phyloP scores from a whole-genome alignment of 2,329 filamentous ascomycete species.

The Chrysoporthe puriensis region DNA sequence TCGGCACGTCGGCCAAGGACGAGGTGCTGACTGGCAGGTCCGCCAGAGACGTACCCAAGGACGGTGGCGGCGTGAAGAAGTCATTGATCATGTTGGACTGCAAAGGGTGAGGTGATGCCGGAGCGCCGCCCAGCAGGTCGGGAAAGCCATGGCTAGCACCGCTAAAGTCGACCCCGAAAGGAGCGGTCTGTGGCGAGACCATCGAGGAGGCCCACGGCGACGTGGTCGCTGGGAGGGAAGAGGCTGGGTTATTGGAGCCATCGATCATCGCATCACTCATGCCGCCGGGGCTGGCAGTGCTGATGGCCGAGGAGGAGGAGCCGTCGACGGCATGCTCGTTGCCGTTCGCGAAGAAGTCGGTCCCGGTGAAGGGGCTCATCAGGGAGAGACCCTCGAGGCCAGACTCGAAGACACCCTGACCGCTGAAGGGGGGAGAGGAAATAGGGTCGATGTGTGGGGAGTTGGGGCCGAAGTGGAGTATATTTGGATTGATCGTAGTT shows the following conservation, averaged over 20 bases:
- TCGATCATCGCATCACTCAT: slow-evolving; percentile 93
- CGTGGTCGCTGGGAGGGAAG: slow-evolving; percentile 52
- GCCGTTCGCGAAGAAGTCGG: slow-evolving; percentile 67
- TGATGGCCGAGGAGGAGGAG: slow-evolving; percentile 94
- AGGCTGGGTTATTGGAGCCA: slow-evolving; percentile 68
- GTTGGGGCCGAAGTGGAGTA: slow-evolving; percentile 77
- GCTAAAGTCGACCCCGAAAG: slow-evolving; percentile 76
- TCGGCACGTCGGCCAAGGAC: slow-evolving; percentile 72
- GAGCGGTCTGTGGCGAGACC: slow-evolving; percentile 68
- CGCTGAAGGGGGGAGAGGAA: slow-evolving; percentile 56
- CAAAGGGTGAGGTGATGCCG: slow-evolving; percentile 77
- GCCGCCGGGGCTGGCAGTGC: slow-evolving; percentile 88
- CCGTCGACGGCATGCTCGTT: slow-evolving; percentile 86
- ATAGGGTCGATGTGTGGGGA: slow-evolving; percentile 69
- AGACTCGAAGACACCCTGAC: slow-evolving; percentile 40
- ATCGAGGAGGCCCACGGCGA: slow-evolving; percentile 74
- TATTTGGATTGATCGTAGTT: slow-evolving; percentile 70
- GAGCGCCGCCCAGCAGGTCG: slow-evolving; percentile 72
- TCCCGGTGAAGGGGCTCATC: slow-evolving; percentile 53
- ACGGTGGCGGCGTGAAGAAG: slow-evolving; percentile 78
- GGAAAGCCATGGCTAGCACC: slow-evolving; percentile 67
- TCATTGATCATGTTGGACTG: slow-evolving; percentile 73
- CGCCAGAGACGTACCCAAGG: slow-evolving; percentile 33
- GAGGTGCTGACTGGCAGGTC: slow-evolving; percentile 49
- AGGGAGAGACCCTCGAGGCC: slow-evolving; percentile 47